Evolutionary conservation across 169 alveolate genomes (phyloP), one percentile per base, ranked within the genome.

Genomic region (Plasmodium coatneyi): DNA sequence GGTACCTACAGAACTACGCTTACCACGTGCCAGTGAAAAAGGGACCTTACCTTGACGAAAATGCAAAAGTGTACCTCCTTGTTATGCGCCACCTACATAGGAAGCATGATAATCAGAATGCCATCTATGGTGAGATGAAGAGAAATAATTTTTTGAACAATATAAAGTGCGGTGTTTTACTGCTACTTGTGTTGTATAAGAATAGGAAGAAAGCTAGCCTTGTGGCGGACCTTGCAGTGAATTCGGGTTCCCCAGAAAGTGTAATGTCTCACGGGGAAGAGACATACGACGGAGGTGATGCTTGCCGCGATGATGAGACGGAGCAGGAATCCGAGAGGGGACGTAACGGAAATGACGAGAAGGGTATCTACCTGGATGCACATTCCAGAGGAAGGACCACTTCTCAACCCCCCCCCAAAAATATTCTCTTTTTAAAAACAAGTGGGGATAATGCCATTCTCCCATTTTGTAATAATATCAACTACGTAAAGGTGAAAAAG

Each of bases 181-280:
- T 66, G 19, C 22, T 66, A 10, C 76, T 66, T 9, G 76, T 66
- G 39, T 66, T 66, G n/a, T 66, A 66, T 66, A 66, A 66, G 39
- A 66, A 66, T 66, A 66, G 76, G 76, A 66, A 66, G 76, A 66
- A 66, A n/a, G 76, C 76, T 25, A 66, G 36, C 9, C 76, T 66
- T 28, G 76, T 28, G 14, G 30, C 36, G 39, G n/a, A 19, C 14
- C 7, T 66, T 66, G 10, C 36, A 2, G 41, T 66, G 36, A 66
- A 66, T 22, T 22, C 76, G 76, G 12, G 36, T 25, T 0, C 36
- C 36, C 76, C n/a, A 6, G 19, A n/a, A 7, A n/a, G n/a, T 1
- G 30, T 28, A 36, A 36, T 19, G n/a, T 66, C 76, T 25, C 76
- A 66, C 5, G 36, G 76, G 76, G 76, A 7, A 19, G 39, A 66